A percentile compares a stretch with the other conserved stretches of the same genome.
phyloP scores from a whole-genome alignment of 1,284 basidiomycete genomes.

The Cryptococcus deneoformans region DNA sequence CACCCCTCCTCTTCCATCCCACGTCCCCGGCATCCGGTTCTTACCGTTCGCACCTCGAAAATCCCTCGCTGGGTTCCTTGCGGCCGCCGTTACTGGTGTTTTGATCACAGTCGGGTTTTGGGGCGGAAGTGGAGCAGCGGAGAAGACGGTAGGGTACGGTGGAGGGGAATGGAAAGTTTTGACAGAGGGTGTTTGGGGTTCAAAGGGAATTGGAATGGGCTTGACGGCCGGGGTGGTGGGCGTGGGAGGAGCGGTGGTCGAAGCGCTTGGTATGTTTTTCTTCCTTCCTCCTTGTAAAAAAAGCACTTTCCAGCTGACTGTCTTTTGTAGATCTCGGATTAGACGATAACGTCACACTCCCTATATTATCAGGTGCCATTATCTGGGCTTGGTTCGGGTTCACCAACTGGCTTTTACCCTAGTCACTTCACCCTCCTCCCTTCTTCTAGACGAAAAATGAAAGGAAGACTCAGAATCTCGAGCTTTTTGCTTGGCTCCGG shows the following conservation, averaged over 20 bases:
- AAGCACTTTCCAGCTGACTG: background rate
- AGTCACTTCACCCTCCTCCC: background rate
- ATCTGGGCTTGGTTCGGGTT: slow-evolving; percentile 57
- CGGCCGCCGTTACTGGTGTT: slow-evolving; percentile 74
- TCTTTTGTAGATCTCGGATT: slow-evolving; percentile 70
- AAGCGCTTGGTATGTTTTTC: slow-evolving; percentile 68
- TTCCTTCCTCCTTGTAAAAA: background rate
- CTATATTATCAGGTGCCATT: slow-evolving; percentile 81
- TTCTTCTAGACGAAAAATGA: background rate
- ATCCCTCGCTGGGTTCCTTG: slow-evolving; percentile 81
- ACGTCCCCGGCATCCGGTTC: slow-evolving; percentile 44
- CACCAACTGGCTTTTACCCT: slow-evolving; percentile 31
- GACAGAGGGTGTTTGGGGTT: slow-evolving; percentile 51
- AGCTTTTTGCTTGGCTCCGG: too few relatives aligned
- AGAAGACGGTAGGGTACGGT: slow-evolving; percentile 17
- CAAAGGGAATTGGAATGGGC: too few relatives aligned
- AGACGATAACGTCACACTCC: slow-evolving; percentile 93
- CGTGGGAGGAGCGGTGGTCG: slow-evolving; percentile 73
- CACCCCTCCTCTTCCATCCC: slow-evolving; percentile 70
- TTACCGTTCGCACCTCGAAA: slow-evolving; percentile 47
- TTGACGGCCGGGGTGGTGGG: slow-evolving; percentile 57
- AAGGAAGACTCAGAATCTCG: too few relatives aligned
- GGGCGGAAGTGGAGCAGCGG: slow-evolving; percentile 56
- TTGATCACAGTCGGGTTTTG: slow-evolving; percentile 75
- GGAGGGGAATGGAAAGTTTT: slow-evolving; percentile 53